Conservation (phyloP, 768 basidiomycete genomes). For the Heimioporus sp. region DNA sequence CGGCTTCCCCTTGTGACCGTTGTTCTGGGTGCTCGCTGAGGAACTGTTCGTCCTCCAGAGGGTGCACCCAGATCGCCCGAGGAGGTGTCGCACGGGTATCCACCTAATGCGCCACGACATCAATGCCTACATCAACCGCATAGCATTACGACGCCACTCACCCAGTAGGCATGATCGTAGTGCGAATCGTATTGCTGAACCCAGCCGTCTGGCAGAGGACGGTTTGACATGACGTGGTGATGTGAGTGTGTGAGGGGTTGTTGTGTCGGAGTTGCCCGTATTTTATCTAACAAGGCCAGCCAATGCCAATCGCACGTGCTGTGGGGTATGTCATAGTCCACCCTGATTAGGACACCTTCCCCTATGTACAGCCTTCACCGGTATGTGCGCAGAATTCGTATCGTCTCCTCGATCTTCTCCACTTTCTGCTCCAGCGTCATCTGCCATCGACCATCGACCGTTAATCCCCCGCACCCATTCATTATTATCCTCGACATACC, state of each 20-base stretch:
- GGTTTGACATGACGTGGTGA: constrained; percentile 26
- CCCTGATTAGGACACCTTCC: neutral
- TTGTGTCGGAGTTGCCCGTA: neutral
- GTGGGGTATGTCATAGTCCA: neutral
- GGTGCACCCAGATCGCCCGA: constrained; percentile 70
- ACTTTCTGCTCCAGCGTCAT: constrained; percentile 57
- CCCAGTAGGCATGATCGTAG: constrained; percentile 50
- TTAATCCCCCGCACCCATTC: too few species aligned
- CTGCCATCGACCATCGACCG: constrained; percentile 31
- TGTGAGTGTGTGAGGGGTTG: too few species aligned
- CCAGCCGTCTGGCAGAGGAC: constrained; percentile 58
- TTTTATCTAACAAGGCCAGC: neutral
- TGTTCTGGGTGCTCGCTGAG: constrained; percentile 53
- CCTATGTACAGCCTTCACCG: neutral
- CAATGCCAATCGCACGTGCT: constrained; percentile 11
- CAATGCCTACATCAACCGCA: neutral
- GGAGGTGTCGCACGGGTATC: constrained; percentile 63
- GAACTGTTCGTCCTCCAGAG: constrained; percentile 66
- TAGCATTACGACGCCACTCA: constrained; percentile 13
- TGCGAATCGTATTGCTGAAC: constrained; percentile 43
- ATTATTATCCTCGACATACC: constrained; percentile 28
- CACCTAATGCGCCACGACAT: constrained; percentile 39
- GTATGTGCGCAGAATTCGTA: constrained; percentile 36
- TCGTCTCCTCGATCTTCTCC: constrained; percentile 47
- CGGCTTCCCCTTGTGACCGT: constrained; percentile 29